A percentile compares a stretch with the other conserved stretches of the same genome.
These are phyloP conservation scores for Galerina marginata DNA, from an alignment of 768 basidiomycete species.

Conservation along the genomic window DNA sequence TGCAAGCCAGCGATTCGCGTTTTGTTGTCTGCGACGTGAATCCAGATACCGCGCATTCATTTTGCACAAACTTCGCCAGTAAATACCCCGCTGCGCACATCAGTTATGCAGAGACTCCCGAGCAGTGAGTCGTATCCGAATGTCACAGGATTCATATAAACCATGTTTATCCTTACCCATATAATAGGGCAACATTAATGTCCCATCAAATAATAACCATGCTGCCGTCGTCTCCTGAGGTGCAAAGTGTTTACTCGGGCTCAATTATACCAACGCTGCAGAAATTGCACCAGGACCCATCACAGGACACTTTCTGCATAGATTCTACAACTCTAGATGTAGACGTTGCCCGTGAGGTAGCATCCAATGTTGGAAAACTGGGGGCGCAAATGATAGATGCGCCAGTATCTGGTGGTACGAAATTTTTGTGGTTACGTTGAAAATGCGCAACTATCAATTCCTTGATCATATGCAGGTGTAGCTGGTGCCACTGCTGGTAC, in stretches of 20 bases:
- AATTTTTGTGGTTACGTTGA: not conserved
- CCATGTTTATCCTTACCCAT: not conserved
- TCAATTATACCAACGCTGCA: conserved; percentile 71
- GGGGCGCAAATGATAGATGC: conserved; percentile 89
- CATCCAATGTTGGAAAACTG: conserved; percentile 51
- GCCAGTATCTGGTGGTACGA: conserved; percentile 89
- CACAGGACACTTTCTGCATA: conserved; percentile 66
- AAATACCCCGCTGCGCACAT: conserved; percentile 67
- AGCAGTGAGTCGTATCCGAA: conserved; percentile 60
- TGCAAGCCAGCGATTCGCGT: conserved; percentile 52
- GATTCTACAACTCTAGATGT: conserved; percentile 94
- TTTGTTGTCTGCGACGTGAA: conserved; percentile 85
- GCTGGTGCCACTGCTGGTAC: conserved; percentile 87
- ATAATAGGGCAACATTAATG: conserved; percentile 60
- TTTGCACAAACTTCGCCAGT: conserved; percentile 57
- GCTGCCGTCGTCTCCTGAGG: conserved; percentile 92
- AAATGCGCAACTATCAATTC: not conserved
- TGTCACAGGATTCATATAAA: not conserved
- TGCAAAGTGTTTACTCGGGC: conserved; percentile 73
- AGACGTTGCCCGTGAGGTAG: conserved; percentile 68
- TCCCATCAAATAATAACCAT: conserved; percentile 83
- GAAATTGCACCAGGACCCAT: conserved; percentile 45
- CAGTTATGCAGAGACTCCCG: conserved; percentile 64
- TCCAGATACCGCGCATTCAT: conserved; percentile 59
- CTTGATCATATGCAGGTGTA: conserved; percentile 56